These are phyloP conservation scores for Marasmius oreades DNA, from an alignment of 1,284 basidiomycete species.

Conservation along the genomic window DNA sequence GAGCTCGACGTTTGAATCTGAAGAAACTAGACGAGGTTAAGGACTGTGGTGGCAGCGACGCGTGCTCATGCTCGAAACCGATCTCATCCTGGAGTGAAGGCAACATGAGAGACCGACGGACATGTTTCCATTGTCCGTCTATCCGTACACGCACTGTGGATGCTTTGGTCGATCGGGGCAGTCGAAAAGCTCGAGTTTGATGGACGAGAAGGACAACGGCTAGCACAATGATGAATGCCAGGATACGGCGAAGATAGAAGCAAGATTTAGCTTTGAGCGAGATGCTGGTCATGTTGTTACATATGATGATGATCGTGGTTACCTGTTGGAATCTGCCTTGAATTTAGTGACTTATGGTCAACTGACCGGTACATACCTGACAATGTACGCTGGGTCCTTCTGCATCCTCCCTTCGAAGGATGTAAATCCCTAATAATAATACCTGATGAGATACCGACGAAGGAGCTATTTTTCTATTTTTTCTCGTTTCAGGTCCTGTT, in stretches of 20 bases:
- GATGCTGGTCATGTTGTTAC: too few species aligned
- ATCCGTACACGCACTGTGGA: not conserved
- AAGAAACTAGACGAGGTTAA: conserved; percentile 8
- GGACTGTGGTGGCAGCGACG: not conserved
- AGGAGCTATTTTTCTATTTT: too few species aligned
- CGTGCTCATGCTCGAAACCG: not conserved
- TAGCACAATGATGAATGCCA: not conserved
- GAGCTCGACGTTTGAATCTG: not conserved
- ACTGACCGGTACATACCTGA: too few species aligned
- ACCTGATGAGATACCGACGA: too few species aligned
- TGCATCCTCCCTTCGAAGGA: too few species aligned
- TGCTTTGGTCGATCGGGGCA: not conserved
- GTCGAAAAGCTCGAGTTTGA: not conserved
- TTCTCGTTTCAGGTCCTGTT: too few species aligned
- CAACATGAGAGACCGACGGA: conserved; percentile 9
- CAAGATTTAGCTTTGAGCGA: too few species aligned
- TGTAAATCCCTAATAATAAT: too few species aligned
- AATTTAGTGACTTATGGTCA: too few species aligned
- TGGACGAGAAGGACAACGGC: not conserved
- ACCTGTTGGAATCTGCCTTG: too few species aligned
- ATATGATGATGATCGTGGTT: too few species aligned
- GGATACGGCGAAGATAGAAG: not conserved
- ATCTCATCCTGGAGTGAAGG: conserved; percentile 5
- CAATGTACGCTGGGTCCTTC: too few species aligned
- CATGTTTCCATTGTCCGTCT: conserved; percentile 13